These are phyloP conservation scores for Debaryomycetaceae sp. DNA, from an alignment of 1,139 yeast species.

Conservation along the genomic window DNA sequence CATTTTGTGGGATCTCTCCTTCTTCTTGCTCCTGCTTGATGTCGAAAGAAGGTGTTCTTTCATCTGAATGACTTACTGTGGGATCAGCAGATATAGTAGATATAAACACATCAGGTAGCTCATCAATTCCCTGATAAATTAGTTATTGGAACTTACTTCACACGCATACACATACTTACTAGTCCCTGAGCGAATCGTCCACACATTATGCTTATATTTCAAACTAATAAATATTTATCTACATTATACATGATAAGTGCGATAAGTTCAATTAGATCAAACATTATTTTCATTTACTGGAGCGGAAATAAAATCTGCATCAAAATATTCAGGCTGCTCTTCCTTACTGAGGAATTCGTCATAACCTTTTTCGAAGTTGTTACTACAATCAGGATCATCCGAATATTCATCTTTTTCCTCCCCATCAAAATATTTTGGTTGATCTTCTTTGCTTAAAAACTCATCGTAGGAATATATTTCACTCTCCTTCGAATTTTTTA, in stretches of 20 bases:
- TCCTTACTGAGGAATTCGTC: constrained; percentile 30
- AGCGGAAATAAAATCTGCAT: constrained; percentile 4
- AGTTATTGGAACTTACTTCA: constrained; percentile 1
- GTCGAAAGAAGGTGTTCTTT: not conserved
- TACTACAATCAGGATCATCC: constrained; percentile 34
- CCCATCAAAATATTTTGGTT: constrained; percentile 40
- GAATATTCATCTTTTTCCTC: constrained; percentile 29
- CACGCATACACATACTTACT: constrained; percentile 17
- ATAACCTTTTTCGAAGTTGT: constrained; percentile 34
- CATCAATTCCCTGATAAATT: constrained; percentile 23
- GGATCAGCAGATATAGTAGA: not conserved
- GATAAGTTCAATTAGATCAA: not conserved
- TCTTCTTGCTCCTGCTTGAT: not conserved
- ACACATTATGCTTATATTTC: constrained; percentile 26
- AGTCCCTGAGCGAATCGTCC: constrained; percentile 44
- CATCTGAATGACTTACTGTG: not conserved
- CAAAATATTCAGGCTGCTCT: constrained; percentile 22
- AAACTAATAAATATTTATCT: not conserved
- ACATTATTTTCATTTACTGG: not conserved
- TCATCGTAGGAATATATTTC: constrained; percentile 30
- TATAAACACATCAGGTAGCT: constrained; percentile 29
- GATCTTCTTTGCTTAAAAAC: constrained; percentile 33
- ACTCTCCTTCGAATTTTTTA: no score
- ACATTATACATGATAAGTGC: not conserved
- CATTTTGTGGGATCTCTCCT: not conserved